These are phyloP conservation scores for Boletus reticuloceps DNA, from an alignment of 768 basidiomycete species.

Conservation along the genomic window DNA sequence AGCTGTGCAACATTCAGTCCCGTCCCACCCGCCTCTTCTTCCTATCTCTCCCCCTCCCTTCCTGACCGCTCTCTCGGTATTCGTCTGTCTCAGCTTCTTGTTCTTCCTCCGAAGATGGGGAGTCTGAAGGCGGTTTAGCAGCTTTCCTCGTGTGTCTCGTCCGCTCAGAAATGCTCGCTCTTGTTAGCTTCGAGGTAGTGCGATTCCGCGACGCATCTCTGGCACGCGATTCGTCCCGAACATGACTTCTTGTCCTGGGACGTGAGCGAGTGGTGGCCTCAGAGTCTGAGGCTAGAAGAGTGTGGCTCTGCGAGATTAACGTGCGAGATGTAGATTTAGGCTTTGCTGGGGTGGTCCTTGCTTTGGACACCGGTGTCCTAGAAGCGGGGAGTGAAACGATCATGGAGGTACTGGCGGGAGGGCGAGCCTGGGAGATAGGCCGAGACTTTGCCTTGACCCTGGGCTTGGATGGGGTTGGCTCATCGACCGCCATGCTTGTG, in stretches of 20 bases:
- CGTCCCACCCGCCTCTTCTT: constrained; percentile 30
- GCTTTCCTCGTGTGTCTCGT: not conserved
- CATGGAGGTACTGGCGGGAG: constrained; percentile 6
- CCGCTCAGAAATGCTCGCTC: constrained; percentile 2
- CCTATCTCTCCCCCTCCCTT: constrained; percentile 20
- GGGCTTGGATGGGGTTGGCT: constrained; percentile 9
- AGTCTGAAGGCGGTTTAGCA: not conserved
- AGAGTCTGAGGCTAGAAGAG: constrained; percentile 18
- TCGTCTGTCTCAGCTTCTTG: constrained; percentile 3
- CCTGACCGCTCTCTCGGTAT: constrained; percentile 10
- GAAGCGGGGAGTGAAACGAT: not conserved
- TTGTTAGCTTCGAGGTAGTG: constrained; percentile 6
- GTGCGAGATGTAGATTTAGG: constrained; percentile 19
- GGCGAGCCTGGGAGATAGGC: constrained; percentile 8
- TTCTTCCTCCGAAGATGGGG: constrained; percentile 11
- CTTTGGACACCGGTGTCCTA: not conserved
- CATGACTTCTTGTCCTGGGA: constrained; percentile 23
- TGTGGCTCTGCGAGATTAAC: constrained; percentile 22
- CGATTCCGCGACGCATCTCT: constrained; percentile 7
- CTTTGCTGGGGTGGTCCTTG: not conserved
- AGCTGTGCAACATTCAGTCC: not conserved
- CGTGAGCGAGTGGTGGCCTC: constrained; percentile 18
- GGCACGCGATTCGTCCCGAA: constrained; percentile 22
- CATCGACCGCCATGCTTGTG: constrained; percentile 10
- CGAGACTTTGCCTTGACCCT: constrained; percentile 12